Conservation (phyloP, 768 basidiomycete genomes). For the Boletus tylopilopsis region DNA sequence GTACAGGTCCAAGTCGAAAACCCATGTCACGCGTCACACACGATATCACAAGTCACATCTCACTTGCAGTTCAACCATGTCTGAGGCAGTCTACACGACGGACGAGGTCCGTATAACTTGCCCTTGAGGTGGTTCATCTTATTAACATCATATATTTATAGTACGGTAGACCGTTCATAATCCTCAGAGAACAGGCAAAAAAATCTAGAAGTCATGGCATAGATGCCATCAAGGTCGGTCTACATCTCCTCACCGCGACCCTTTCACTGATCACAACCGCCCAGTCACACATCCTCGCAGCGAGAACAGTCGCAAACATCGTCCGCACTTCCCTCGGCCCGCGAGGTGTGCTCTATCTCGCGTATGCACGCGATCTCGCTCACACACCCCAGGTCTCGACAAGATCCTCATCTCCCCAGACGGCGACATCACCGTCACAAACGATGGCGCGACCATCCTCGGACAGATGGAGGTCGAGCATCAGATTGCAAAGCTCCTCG, state of each 20-base stretch:
- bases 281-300: conserved; percentile 94
- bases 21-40: conserved; percentile 22
- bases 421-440: conserved; percentile 98
- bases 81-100: conserved; percentile 82
- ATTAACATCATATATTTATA: conserved; percentile 25
- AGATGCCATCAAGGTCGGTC: conserved; percentile 91
- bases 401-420: conserved; percentile 95
- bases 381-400: conserved; percentile 67
- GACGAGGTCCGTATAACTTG: conserved; percentile 60
- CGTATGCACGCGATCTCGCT: conserved; percentile 8
- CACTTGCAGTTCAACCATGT: conserved; percentile 37
- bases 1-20: conserved; percentile 10
- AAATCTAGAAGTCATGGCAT: conserved; percentile 90
- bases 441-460: conserved; percentile 97
- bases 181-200: conserved; percentile 88
- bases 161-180: conserved; percentile 98
- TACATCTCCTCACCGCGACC: conserved; percentile 7
- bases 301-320: conserved; percentile 90
- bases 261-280: conserved; percentile 7
- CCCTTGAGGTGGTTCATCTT: too few relatives aligned
- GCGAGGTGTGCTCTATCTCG: conserved; percentile 54
- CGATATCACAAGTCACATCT: conserved; percentile 26
- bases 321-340: conserved; percentile 94
- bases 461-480: conserved; percentile 99
- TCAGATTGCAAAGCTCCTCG: conserved; percentile 96